A percentile compares a stretch with the other conserved stretches of the same genome.
phyloP scores from a whole-genome alignment of 148 eudicot genomes.

The Camellia lanceoleosa region DNA sequence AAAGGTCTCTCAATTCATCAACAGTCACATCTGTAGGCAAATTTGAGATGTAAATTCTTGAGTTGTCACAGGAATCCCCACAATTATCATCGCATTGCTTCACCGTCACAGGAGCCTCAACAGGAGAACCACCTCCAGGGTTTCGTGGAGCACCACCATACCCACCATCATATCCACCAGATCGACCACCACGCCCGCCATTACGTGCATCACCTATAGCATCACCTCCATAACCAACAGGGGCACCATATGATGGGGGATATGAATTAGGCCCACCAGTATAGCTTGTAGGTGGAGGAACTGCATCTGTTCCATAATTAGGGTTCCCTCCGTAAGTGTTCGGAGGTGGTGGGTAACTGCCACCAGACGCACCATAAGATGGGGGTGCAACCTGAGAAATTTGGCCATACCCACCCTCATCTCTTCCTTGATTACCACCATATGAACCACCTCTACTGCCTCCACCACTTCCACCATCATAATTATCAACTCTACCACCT shows the following conservation, averaged over 20 bases:
- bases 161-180: constrained; percentile 68
- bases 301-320: constrained; percentile 67
- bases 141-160: constrained; percentile 55
- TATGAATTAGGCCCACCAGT: constrained; percentile 70
- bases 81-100: constrained; percentile 94
- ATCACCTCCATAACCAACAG: constrained; percentile 66
- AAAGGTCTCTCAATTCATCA: constrained; percentile 81
- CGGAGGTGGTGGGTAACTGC: constrained; percentile 49
- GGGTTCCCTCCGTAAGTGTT: constrained; percentile 52
- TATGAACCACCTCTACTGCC: constrained; percentile 57
- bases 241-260: constrained; percentile 77
- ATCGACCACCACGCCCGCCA: constrained; percentile 62
- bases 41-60: constrained; percentile 90
- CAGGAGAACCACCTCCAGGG: constrained; percentile 43
- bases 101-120: constrained; percentile 61
- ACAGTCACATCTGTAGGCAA: constrained; percentile 82
- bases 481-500: constrained; percentile 42
- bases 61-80: constrained; percentile 77
- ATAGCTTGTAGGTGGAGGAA: constrained; percentile 87
- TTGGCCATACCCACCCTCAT: constrained; percentile 61
- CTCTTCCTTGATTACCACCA: constrained; percentile 59
- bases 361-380: constrained; percentile 52
- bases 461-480: constrained; percentile 52
- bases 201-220: constrained; percentile 40
- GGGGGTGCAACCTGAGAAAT: constrained; percentile 45